phyloP scores from a whole-genome alignment of 2,329 filamentous ascomycete genomes.

The Knufia petricola region DNA sequence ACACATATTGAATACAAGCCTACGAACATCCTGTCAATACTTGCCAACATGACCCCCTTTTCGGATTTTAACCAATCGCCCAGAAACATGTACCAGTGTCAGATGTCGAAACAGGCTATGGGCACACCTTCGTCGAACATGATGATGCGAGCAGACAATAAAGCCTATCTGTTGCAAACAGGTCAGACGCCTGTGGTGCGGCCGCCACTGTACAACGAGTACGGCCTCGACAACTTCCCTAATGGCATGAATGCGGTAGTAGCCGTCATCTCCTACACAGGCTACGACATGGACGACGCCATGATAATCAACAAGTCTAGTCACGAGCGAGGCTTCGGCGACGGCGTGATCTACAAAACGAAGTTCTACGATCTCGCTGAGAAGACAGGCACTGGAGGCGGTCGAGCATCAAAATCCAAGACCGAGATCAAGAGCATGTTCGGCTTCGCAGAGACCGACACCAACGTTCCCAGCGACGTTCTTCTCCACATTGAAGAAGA shows the following conservation, averaged over 20 bases:
- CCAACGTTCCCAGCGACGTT: slow-evolving; percentile 54
- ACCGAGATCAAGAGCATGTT: slow-evolving; percentile 73
- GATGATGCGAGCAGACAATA: slow-evolving; percentile 88
- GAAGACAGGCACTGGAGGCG: slow-evolving; percentile 42
- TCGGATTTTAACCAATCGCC: slow-evolving; percentile 98
- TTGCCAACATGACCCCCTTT: slow-evolving; percentile 98
- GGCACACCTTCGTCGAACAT: slow-evolving; percentile 83
- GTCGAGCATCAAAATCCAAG: slow-evolving; percentile 53
- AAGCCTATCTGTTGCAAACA: slow-evolving; percentile 86
- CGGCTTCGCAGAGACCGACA: slow-evolving; percentile 60
- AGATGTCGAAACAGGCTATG: slow-evolving; percentile 99
- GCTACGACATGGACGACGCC: slow-evolving; percentile 99
- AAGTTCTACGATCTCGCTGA: slow-evolving; percentile 82
- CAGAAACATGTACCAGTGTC: slow-evolving; percentile 98
- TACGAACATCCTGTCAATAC: slow-evolving; percentile 92
- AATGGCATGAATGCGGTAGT: slow-evolving; percentile 94
- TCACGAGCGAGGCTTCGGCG: slow-evolving; percentile 88
- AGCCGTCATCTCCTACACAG: slow-evolving; percentile 95
- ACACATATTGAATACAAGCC: slow-evolving; percentile 92
- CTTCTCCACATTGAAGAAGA: slow-evolving; percentile 73
- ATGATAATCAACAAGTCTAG: slow-evolving; percentile 99
- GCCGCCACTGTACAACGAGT: slow-evolving; percentile 85
- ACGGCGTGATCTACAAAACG: slow-evolving; percentile 96
- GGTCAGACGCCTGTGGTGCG: slow-evolving; percentile 92
- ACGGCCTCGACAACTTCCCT: slow-evolving; percentile 95